Base-by-base conservation (phyloP, 495 filamentous ascomycete genomes). In the Filosporella fistucella region DNA sequence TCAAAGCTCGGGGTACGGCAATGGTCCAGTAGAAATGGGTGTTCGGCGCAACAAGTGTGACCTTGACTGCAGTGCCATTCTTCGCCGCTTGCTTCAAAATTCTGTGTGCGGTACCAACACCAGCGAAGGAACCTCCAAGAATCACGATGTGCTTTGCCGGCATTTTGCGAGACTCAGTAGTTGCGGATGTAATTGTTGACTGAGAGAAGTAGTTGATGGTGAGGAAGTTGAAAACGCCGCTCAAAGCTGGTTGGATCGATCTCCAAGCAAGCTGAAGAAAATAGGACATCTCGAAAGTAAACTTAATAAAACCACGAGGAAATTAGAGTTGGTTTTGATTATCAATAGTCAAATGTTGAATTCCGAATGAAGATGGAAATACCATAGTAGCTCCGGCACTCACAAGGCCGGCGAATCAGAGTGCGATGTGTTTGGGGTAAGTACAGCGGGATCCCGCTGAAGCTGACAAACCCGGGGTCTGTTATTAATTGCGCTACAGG, bases 1-100 rank as follows among this genome's bases (percentile, higher is more conserved):
- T 50, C 4, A 66, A 45, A 14, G 47, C 63, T 13, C 67, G 58
- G 6, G 65, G 63, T 3, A 63, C 53, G n/a, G 55, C 61, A 14
- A 63, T 47, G 25, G 56, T 61, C 56, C 56, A 64, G 52, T 55
- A 67, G 56, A 63, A 63, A 41, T 68, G 62, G 5, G 59, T 63
- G 14, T 62, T 64, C 14, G 56, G 62, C 8, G 61, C 45, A n/a
- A 72, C 51, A 21, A 72, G 49, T 24, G 56, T 63, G 24, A 70
- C 46, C 21, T 64, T 62, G 47, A 67, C 61, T 12, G 51, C 55
- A 26, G 35, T 20, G n/a, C n/a, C n/a, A 16, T 35, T 50, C 14
- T 54, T 54, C 18, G 51, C 9, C 23, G 45, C 41, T 29, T 57
- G 49, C 32, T 51, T 57, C 16, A 57, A 46, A 11, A 57, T 38